These are phyloP conservation scores for Solanum hybrid DNA, from an alignment of 305 asterid species.

Conservation along the genomic window DNA sequence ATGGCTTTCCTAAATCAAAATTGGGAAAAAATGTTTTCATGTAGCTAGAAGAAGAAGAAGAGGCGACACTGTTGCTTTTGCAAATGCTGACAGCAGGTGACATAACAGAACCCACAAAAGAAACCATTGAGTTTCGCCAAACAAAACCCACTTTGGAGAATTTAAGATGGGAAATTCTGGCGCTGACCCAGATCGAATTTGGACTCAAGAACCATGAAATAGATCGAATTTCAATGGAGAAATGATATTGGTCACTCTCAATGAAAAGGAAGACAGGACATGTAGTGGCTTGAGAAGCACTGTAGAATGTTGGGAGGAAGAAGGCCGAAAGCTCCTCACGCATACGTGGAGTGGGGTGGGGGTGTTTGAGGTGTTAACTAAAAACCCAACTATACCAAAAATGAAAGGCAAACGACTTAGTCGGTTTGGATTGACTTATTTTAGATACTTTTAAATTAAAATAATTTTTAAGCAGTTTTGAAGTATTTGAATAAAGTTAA, in stretches of 20 bases:
- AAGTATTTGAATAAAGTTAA: too few species aligned
- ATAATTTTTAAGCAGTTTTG: too few species aligned
- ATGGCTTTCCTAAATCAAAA: not conserved
- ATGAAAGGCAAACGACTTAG: too few species aligned
- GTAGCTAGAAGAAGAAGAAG: not conserved
- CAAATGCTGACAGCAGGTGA: not conserved
- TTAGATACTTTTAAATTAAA: too few species aligned
- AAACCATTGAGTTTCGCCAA: not conserved
- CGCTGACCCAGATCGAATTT: not conserved
- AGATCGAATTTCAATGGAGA: not conserved
- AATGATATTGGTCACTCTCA: not conserved
- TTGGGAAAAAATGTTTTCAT: not conserved
- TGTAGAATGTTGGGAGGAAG: not conserved
- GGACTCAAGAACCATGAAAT: not conserved
- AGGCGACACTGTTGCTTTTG: not conserved
- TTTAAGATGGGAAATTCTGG: not conserved
- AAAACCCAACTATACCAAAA: not conserved
- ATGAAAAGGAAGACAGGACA: not conserved
- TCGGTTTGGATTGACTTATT: too few species aligned
- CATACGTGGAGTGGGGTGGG: not conserved
- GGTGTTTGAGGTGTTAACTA: not conserved
- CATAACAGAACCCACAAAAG: not conserved
- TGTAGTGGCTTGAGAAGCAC: not conserved
- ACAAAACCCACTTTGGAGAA: not conserved
- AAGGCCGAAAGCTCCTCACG: not conserved